Percentiles rank a stretch among this genome's conserved stretches.
Conservation (phyloP, 1,284 basidiomycete species). For the Tranzscheliella williamsii region DNA sequence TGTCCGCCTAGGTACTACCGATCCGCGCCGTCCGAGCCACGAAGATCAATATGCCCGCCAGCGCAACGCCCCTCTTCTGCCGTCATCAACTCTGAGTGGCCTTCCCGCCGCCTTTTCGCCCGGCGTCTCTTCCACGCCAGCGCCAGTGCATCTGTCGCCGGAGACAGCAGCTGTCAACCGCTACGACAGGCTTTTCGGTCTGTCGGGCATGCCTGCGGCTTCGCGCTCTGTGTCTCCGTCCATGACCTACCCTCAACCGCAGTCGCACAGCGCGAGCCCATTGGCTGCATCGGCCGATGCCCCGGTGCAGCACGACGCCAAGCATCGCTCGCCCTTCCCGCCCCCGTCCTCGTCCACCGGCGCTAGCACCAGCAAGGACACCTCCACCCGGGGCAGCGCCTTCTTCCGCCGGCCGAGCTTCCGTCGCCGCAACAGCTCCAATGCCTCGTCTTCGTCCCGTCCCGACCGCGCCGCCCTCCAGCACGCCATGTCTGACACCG, state of each 20-base stretch:
- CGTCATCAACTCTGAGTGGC: too few species aligned
- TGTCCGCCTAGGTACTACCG: neutral
- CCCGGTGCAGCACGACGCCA: neutral
- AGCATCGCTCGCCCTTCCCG: constrained; percentile 8
- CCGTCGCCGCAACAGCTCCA: constrained; percentile 17
- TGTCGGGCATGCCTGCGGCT: neutral
- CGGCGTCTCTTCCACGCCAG: neutral
- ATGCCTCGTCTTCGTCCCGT: too few species aligned
- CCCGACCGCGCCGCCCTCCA: too few species aligned
- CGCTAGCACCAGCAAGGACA: constrained; percentile 13
- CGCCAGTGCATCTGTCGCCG: constrained; percentile 1
- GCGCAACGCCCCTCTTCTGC: too few species aligned
- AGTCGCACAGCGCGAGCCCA: too few species aligned
- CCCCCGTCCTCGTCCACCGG: constrained; percentile 30
- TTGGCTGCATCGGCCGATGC: too few species aligned
- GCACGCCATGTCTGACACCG: too few species aligned
- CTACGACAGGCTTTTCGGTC: constrained; percentile 16
- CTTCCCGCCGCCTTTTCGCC: constrained; percentile 6
- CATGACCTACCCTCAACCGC: too few species aligned
- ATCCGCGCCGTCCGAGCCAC: neutral
- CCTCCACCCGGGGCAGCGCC: constrained; percentile 12
- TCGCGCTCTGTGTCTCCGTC: too few species aligned
- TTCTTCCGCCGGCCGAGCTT: constrained; percentile 24
- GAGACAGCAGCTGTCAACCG: constrained; percentile 2
- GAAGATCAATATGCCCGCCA: too few species aligned